Evolutionary conservation across 176 grass and related monocot species (phyloP).

Genomic region (barley (Hordeum vulgare)): DNA sequence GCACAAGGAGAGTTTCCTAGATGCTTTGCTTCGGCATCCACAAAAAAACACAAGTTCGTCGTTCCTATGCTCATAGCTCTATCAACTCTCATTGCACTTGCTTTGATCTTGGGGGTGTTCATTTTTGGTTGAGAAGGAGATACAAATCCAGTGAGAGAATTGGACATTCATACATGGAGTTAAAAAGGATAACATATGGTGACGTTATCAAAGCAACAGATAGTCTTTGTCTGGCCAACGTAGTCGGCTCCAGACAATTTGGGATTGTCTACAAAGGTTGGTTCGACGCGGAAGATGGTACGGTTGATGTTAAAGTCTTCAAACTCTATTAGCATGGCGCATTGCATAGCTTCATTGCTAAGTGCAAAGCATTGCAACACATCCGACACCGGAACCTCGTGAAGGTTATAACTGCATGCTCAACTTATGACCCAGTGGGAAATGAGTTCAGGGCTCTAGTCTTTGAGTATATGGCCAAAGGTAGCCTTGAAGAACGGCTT

Average conservation of each 20-base stretch:
- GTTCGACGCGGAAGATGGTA: background rate
- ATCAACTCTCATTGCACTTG: background rate
- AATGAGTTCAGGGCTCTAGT: background rate
- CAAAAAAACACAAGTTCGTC: background rate
- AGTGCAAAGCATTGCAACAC: background rate
- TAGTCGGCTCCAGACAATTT: background rate
- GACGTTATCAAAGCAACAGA: background rate
- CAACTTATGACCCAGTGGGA: background rate
- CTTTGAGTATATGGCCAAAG: background rate
- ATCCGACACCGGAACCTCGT: background rate
- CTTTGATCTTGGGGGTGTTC: background rate
- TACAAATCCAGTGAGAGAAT: background rate
- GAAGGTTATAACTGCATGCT: background rate
- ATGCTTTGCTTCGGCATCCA: background rate
- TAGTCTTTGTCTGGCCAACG: background rate
- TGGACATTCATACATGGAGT: background rate
- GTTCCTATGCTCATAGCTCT: background rate
- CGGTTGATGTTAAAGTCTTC: background rate
- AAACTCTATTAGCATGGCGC: background rate
- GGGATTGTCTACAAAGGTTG: background rate
- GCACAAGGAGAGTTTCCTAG: background rate
- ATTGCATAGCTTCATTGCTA: background rate
- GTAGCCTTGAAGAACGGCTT: no score
- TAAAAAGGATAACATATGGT: background rate
- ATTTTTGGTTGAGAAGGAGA: background rate